Evolutionary conservation across 2,329 filamentous ascomycete genomes (phyloP).

Genomic region (Fusarium torreyae): DNA sequence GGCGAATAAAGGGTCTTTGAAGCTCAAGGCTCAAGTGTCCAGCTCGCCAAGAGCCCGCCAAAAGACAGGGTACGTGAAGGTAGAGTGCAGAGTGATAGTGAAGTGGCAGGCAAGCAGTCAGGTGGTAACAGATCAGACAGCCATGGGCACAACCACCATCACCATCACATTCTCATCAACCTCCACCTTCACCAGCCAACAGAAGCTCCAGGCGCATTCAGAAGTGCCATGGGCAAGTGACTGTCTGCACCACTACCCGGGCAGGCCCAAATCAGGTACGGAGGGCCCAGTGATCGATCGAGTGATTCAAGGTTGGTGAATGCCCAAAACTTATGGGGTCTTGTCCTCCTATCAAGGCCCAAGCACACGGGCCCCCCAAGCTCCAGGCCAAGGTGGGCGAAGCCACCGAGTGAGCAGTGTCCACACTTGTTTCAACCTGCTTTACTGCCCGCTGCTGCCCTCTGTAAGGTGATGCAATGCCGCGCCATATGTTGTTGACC

Average conservation of each 20-base stretch:
- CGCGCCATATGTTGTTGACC: conserved; percentile 32
- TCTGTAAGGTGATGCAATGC: conserved; percentile 41
- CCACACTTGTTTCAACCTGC: conserved; percentile 48
- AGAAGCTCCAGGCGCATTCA: conserved; percentile 16
- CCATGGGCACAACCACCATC: conserved; percentile 37
- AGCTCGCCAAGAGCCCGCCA: conserved; percentile 28
- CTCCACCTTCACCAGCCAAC: conserved; percentile 31
- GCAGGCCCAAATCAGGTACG: conserved; percentile 40
- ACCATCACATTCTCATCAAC: conserved; percentile 40
- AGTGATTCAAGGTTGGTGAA: conserved; percentile 45
- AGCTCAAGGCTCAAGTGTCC: conserved; percentile 23
- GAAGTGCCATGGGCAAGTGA: conserved; percentile 36
- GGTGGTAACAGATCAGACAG: conserved; percentile 43
- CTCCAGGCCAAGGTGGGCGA: conserved; percentile 21
- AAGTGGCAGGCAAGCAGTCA: conserved; percentile 34
- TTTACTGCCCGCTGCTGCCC: conserved; percentile 29
- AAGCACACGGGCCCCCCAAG: conserved; percentile 35
- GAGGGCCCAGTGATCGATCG: conserved; percentile 45
- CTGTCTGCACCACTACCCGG: conserved; percentile 30
- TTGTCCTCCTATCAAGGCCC: conserved; percentile 42
- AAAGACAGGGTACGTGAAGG: conserved; percentile 12
- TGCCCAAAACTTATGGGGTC: conserved; percentile 45
- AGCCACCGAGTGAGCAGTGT: conserved; percentile 37
- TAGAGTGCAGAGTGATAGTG: conserved; percentile 36
- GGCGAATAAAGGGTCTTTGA: conserved; percentile 40